Evolutionary conservation across 1,284 basidiomycete genomes (phyloP).

Genomic region (Tausonia pullulans): DNA sequence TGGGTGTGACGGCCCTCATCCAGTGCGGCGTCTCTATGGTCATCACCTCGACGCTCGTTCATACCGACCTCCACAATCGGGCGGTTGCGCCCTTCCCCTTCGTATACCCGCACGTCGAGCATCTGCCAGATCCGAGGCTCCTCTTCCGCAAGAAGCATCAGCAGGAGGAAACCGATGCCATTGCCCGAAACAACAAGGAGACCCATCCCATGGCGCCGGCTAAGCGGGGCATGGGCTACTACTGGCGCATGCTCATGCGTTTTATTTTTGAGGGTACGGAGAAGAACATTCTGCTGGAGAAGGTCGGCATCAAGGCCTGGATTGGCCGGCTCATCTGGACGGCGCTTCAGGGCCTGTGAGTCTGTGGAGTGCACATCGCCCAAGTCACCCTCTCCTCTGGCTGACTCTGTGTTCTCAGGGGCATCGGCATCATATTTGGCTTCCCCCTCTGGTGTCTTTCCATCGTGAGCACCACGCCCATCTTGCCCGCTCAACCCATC

Average conservation of each 20-base stretch:
- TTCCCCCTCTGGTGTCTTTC: constrained; percentile 33
- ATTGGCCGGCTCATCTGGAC: constrained; percentile 29
- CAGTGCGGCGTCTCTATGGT: constrained; percentile 30
- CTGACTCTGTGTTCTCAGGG: too few relatives aligned
- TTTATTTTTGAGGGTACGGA: constrained; percentile 37
- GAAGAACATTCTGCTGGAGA: constrained; percentile 30
- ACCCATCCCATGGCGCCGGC: not conserved
- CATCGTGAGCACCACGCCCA: constrained; percentile 22
- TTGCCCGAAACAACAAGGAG: too few relatives aligned
- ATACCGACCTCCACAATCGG: constrained; percentile 34
- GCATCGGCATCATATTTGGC: constrained; percentile 32
- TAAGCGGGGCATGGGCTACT: constrained; percentile 25
- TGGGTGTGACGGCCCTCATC: constrained; percentile 36
- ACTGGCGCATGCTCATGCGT: constrained; percentile 31
- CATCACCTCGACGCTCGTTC: constrained; percentile 35
- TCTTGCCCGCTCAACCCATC: not conserved
- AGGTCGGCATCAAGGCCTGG: constrained; percentile 22
- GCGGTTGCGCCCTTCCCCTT: constrained; percentile 31
- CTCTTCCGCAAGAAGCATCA: constrained; percentile 15
- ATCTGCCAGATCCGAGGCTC: constrained; percentile 31
- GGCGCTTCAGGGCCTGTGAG: constrained; percentile 30
- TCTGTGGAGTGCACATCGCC: too few relatives aligned
- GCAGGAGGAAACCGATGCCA: not conserved
- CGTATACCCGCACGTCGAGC: constrained; percentile 35
- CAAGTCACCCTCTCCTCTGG: too few relatives aligned